Evolutionary conservation across 2,329 filamentous ascomycete genomes (phyloP), one percentile per base, ranked within the genome.

Genomic region (Periconia sp.): DNA sequence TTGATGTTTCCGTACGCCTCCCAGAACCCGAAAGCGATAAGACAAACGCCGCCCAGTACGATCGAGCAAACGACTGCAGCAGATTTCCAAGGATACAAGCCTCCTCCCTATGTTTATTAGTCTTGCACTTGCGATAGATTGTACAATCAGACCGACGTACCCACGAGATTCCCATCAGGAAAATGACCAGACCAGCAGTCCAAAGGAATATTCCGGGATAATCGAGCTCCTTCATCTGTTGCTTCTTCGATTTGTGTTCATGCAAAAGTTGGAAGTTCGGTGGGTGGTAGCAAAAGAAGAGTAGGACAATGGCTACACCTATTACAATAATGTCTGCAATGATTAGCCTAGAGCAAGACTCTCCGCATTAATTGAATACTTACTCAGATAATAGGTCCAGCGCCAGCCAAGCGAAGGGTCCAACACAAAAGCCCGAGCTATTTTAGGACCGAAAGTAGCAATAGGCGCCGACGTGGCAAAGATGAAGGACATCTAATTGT

Each of bases 51-150:
- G n/a, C 59, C 60, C 6, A 61, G 40, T 15, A 60, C 48, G 44
- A 61, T 62, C 4, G 57, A 55, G 10, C 51, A 50, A 30, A 66
- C 58, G 8, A 63, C 59, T 13, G 56, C 43, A 8, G 52, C 43
- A 11, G 53, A 57, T 31, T 52, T 53, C 63, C 63, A 66, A 4
- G 63, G 61, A 34, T 65, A 61, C 22, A 65, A 34, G 3, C 49
- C 50, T 23, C 65, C 64, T 35, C 63, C 64, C 59, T 57, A 57
- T 13, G 9, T 21, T 26, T 6, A 8, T 48, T 10, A 40, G 41
- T 35, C 10, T 6, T 3, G 2, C 8, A 9, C 2, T 22, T 17
- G 4, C 15, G 6, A 11, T 16, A 15, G 4, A 12, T 3, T 11
- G 22, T 12, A 13, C 10, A n/a, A n/a, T n/a, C n/a, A n/a, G 17